A percentile compares a stretch with the other conserved stretches of the same genome.
phyloP scores from a whole-genome alignment of 2,329 filamentous ascomycete genomes.

The Intubia oerlemansii region DNA sequence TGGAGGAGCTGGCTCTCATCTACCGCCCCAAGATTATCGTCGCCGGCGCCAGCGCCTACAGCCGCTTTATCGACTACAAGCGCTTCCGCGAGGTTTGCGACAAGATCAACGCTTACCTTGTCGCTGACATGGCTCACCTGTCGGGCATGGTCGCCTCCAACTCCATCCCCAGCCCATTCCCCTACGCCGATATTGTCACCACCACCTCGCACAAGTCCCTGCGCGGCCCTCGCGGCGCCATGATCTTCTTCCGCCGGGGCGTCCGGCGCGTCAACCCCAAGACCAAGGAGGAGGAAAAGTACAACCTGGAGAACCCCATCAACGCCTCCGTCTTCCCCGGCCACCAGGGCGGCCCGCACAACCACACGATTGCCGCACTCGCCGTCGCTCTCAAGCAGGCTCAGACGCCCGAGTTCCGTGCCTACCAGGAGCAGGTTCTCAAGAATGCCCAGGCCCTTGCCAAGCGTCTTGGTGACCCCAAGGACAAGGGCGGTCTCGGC shows the following conservation, averaged over 20 bases:
- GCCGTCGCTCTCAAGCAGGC: conserved; percentile 90
- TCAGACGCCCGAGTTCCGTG: conserved; percentile 69
- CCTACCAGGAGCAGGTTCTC: conserved; percentile 80
- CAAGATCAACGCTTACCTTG: conserved; percentile 77
- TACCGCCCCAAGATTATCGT: conserved; percentile 95
- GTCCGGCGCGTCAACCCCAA: conserved; percentile 66
- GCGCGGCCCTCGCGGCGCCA: conserved; percentile 79
- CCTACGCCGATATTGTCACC: conserved; percentile 80
- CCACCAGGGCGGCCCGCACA: conserved; percentile 94
- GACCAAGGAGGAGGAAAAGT: conserved; percentile 66
- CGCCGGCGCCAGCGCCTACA: conserved; percentile 88
- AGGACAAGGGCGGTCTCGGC: conserved; percentile 56
- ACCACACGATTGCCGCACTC: conserved; percentile 94
- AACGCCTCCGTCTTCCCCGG: conserved; percentile 95
- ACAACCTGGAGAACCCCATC: conserved; percentile 82
- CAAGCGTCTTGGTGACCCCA: conserved; percentile 38
- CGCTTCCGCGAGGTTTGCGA: conserved; percentile 80
- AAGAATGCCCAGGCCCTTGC: conserved; percentile 81
- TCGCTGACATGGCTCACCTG: conserved; percentile 95
- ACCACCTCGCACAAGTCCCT: conserved; percentile 97
- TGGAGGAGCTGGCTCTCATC: conserved; percentile 68
- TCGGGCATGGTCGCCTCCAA: conserved; percentile 84
- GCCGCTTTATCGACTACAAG: conserved; percentile 84
- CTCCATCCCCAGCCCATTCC: conserved; percentile 77
- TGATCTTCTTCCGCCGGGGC: conserved; percentile 97